These are phyloP conservation scores for Botryotinia globosa DNA, from an alignment of 2,329 filamentous ascomycete species.

Conservation along the genomic window DNA sequence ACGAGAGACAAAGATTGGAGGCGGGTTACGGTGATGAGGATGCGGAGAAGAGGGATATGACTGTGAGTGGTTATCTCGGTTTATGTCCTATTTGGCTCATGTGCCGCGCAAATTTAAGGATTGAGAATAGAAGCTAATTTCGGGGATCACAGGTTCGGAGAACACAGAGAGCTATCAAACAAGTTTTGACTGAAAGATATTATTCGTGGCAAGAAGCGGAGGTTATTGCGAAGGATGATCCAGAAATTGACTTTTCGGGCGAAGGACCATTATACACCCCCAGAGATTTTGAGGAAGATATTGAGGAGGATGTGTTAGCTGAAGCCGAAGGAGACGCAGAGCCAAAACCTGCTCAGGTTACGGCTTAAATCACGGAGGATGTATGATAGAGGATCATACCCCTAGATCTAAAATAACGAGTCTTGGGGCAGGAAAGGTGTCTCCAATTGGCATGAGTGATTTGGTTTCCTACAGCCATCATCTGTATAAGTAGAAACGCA, in stretches of 20 bases:
- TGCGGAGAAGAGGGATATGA: slow-evolving; percentile 57
- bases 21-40: slow-evolving; percentile 74
- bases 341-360: background rate
- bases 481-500: slow-evolving; percentile 20
- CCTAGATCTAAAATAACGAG: slow-evolving; percentile 6
- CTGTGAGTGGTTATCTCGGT: slow-evolving; percentile 52
- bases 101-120: background rate
- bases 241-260: slow-evolving; percentile 55
- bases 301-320: slow-evolving; percentile 35
- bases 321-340: slow-evolving; percentile 6
- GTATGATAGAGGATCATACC: slow-evolving; percentile 7
- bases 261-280: slow-evolving; percentile 35
- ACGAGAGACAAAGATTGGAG: slow-evolving; percentile 65
- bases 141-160: slow-evolving; percentile 57
- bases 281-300: slow-evolving; percentile 26
- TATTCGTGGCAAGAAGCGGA: slow-evolving; percentile 82
- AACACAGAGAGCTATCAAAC: slow-evolving; percentile 81
- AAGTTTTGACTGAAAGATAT: slow-evolving; percentile 80
- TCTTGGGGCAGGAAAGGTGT: background rate
- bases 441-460: slow-evolving; percentile 3
- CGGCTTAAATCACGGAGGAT: slow-evolving; percentile 10
- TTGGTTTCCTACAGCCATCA: slow-evolving; percentile 9
- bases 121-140: slow-evolving; percentile 4
- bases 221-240: slow-evolving; percentile 61
- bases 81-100: slow-evolving; percentile 12